Evolutionary conservation across 768 basidiomycete species (phyloP).

Genomic region (Rhizopogon sp.): DNA sequence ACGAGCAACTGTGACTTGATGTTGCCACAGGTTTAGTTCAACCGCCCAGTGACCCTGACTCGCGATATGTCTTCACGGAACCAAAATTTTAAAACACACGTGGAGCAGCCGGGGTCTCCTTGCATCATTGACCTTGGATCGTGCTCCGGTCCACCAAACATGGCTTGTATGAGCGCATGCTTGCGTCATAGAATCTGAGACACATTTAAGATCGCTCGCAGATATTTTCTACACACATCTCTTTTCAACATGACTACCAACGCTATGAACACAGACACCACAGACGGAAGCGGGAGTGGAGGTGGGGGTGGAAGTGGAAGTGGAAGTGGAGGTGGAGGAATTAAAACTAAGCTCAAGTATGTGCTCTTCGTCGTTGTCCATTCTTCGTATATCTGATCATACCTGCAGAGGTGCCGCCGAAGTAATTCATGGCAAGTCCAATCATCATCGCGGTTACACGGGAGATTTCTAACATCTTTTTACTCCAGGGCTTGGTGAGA

Average conservation of each 20-base stretch:
- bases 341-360: constrained; percentile 14
- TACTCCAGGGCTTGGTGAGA: constrained; percentile 37
- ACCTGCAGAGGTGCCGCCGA: constrained; percentile 29
- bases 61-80: not conserved
- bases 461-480: constrained; percentile 2
- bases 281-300: not conserved
- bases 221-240: not conserved
- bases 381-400: not conserved
- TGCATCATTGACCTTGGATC: not conserved
- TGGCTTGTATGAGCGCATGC: constrained; percentile 1
- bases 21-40: too few relatives aligned
- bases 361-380: not conserved
- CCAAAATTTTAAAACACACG: constrained; percentile 8
- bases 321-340: constrained; percentile 2
- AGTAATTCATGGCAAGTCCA: constrained; percentile 29
- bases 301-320: not conserved
- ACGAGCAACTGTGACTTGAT: not conserved
- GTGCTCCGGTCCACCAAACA: not conserved
- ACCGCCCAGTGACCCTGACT: not conserved
- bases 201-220: not conserved
- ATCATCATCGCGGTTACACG: not conserved
- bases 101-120: not conserved
- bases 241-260: not conserved
- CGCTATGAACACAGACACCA: not conserved
- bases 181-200: constrained; percentile 2